Percentiles rank a stretch among this genome's conserved stretches.
Evolutionary conservation across 176 grass and related monocot genomes (phyloP).

Genomic region (Carex scoparia): DNA sequence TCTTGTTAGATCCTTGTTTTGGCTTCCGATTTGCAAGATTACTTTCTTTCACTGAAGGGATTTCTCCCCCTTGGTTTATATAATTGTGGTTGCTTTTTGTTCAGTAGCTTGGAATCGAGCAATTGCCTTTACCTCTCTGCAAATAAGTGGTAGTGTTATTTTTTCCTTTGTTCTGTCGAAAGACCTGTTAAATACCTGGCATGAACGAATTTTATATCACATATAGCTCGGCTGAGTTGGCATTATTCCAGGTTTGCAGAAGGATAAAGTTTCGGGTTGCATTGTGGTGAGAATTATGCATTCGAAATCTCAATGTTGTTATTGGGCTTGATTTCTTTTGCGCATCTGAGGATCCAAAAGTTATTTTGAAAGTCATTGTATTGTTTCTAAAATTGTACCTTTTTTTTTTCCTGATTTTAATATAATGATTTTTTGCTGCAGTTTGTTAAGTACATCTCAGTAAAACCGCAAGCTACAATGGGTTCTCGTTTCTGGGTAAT

Average conservation of each 20-base stretch:
- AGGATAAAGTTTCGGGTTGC: not conserved
- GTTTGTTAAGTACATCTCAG: not conserved
- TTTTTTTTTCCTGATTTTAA: not conserved
- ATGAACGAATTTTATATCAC: too few relatives aligned
- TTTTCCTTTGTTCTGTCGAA: too few relatives aligned
- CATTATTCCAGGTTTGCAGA: not conserved
- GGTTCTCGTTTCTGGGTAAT: slow-evolving; percentile 82
- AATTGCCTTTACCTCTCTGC: too few relatives aligned
- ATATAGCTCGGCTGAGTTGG: too few relatives aligned
- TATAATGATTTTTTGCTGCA: not conserved
- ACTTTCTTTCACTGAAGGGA: too few relatives aligned
- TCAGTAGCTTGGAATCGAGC: too few relatives aligned
- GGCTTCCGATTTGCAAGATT: too few relatives aligned
- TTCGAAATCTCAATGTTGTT: not conserved
- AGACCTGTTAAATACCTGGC: too few relatives aligned
- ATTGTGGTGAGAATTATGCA: not conserved
- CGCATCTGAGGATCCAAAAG: not conserved
- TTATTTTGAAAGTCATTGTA: not conserved
- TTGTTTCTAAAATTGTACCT: not conserved
- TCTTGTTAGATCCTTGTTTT: too few relatives aligned
- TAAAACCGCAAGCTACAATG: slow-evolving; percentile 35
- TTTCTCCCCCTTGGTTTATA: too few relatives aligned
- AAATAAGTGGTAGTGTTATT: too few relatives aligned
- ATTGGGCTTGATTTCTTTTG: not conserved
- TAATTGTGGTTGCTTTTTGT: too few relatives aligned